phyloP scores from a whole-genome alignment of 2,329 filamentous ascomycete genomes.

The Didymella arachidicola region DNA sequence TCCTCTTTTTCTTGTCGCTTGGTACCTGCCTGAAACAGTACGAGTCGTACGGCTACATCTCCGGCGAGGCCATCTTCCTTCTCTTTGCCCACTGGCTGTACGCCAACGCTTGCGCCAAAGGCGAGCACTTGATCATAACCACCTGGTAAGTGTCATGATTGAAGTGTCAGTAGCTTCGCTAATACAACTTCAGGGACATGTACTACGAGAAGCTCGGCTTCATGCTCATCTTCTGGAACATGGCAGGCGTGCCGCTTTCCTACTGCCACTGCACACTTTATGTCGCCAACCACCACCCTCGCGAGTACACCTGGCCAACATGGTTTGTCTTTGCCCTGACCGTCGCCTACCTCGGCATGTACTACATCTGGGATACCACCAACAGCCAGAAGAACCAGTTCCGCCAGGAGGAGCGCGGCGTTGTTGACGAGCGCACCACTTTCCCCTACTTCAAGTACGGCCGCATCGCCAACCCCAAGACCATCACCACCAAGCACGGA shows the following conservation, averaged over 20 bases:
- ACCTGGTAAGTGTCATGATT: slow-evolving; percentile 67
- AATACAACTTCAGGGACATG: slow-evolving; percentile 71
- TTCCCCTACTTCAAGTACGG: slow-evolving; percentile 94
- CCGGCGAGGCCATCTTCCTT: slow-evolving; percentile 82
- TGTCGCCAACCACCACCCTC: slow-evolving; percentile 81
- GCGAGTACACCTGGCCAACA: slow-evolving; percentile 78
- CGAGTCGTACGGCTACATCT: slow-evolving; percentile 84
- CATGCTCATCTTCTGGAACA: slow-evolving; percentile 98
- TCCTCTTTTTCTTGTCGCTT: slow-evolving; percentile 79
- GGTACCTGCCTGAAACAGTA: slow-evolving; percentile 83
- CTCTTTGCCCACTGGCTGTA: slow-evolving; percentile 92
- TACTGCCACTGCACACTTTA: slow-evolving; percentile 96
- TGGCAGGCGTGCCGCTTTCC: slow-evolving; percentile 86
- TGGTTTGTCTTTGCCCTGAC: slow-evolving; percentile 71
- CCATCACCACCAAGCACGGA: slow-evolving; percentile 74
- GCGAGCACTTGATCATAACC: slow-evolving; percentile 86
- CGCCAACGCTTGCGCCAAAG: slow-evolving; percentile 90
- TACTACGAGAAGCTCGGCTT: slow-evolving; percentile 97
- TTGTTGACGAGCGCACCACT: slow-evolving; percentile 71
- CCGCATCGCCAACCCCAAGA: slow-evolving; percentile 79
- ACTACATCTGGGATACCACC: slow-evolving; percentile 91
- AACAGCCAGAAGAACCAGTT: slow-evolving; percentile 96
- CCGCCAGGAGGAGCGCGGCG: slow-evolving; percentile 79
- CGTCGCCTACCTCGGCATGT: slow-evolving; percentile 77
- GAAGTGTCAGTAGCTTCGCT: not conserved